Base-by-base conservation (phyloP, 768 basidiomycete genomes). In the Pisolithus marmoratus region DNA sequence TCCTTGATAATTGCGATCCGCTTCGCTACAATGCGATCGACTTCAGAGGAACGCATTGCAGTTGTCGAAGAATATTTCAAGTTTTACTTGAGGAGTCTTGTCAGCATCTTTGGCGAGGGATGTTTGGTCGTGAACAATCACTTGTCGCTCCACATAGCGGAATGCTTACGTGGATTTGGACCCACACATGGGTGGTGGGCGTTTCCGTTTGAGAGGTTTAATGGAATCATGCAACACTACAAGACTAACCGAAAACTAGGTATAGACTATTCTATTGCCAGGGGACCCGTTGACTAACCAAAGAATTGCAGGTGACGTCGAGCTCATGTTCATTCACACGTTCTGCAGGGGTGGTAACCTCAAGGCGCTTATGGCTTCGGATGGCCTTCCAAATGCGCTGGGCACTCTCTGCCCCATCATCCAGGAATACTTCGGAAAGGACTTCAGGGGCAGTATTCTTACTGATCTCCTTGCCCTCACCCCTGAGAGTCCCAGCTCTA, bases 61-160 rank as follows among this genome's bases (percentile, higher is more conserved):
- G 9, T 47, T 26, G 26, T 7, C 7, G 26, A 26, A 26, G 26
- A 26, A 26, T 11, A 27, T 52, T 38, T n/a, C 26, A 36, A 47
- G 20, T 12, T 6, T 15, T 41, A 27, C 11, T 52, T 15, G 34
- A 31, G n/a, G 19, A 31, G 5, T 14, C 38, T 31, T 17, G 26
- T 12, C 19, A 15, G 11, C 20, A 17, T 48, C 14, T 48, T 53
- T n/a, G 38, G 9, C n/a, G 9, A 8, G 8, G 62, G 36, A 36
- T n/a, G 29, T 17, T 26, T 51, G 15, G 38, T 49, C 9, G 8
- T 8, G 2, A 72, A 74, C 41, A 73, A 77, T 9, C 77, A 77
- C 52, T 44, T 73, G 3, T 52, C 70, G 1, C 56, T 79, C 17
- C 76, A 78, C 56, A 55, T 74, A 23, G 53, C 56, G 0, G 51